phyloP scores from a whole-genome alignment of 1,284 basidiomycete genomes.

The Ustilago bromivora region DNA sequence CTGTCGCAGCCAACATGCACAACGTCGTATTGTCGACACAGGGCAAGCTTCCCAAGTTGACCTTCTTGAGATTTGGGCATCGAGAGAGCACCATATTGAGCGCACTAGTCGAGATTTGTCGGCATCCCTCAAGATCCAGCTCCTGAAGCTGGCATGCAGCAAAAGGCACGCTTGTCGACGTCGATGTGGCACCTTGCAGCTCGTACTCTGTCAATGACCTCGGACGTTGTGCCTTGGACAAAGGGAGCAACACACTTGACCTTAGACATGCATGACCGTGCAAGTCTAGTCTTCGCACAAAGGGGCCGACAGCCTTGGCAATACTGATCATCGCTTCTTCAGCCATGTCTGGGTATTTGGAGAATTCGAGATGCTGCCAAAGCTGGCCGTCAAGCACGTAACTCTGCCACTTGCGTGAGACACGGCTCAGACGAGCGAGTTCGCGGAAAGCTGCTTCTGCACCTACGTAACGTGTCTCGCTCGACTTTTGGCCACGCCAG shows the following conservation, averaged over 20 bases:
- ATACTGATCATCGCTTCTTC: conserved; percentile 43
- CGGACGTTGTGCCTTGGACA: conserved; percentile 36
- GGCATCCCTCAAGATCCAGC: conserved; percentile 82
- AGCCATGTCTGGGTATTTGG: conserved; percentile 71
- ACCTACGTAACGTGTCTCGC: conserved; percentile 37
- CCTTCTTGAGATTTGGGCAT: conserved; percentile 75
- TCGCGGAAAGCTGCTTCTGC: conserved; percentile 41
- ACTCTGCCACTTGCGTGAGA: conserved; percentile 82
- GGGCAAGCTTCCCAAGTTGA: conserved; percentile 78
- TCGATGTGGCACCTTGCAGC: neutral
- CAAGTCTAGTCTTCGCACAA: conserved; percentile 77
- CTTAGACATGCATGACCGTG: conserved; percentile 76
- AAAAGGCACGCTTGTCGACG: conserved; percentile 6
- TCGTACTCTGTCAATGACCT: conserved; percentile 11
- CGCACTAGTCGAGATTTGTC: conserved; percentile 75
- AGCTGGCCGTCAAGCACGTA: conserved; percentile 88
- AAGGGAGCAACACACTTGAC: conserved; percentile 32
- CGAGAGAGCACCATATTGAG: conserved; percentile 79
- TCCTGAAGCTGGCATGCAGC: conserved; percentile 60
- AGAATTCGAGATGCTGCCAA: conserved; percentile 75
- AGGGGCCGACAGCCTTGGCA: conserved; percentile 73
- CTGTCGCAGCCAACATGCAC: conserved; percentile 76
- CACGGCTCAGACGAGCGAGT: conserved; percentile 72
- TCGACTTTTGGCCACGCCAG: conserved; percentile 38
- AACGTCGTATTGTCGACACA: conserved; percentile 81